These are phyloP conservation scores for Venturia carpophila DNA, from an alignment of 2,329 filamentous ascomycete species.

Conservation along the genomic window DNA sequence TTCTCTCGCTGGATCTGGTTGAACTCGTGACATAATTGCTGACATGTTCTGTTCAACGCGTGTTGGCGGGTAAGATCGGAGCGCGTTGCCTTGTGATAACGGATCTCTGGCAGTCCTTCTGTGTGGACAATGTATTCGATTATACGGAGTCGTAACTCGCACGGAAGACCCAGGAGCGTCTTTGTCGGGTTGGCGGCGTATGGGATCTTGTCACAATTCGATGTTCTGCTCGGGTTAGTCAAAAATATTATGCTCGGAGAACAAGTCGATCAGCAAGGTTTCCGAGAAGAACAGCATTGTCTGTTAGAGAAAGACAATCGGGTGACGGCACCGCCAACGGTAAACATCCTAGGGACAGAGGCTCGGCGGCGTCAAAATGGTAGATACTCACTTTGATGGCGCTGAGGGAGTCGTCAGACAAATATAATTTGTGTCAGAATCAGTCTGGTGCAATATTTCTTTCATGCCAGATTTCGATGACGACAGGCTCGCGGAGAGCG, in stretches of 20 bases:
- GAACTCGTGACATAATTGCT: not conserved
- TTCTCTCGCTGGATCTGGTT: conserved; percentile 6
- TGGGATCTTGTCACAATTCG: not conserved
- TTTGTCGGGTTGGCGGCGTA: not conserved
- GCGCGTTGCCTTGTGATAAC: not conserved
- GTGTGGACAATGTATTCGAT: conserved; percentile 7
- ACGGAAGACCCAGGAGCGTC: not conserved
- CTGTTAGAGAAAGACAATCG: not conserved
- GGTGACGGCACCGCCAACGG: not conserved
- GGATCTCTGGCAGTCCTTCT: not conserved
- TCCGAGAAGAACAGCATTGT: not conserved
- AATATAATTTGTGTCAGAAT: not conserved
- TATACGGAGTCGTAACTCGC: not conserved
- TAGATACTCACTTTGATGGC: not conserved
- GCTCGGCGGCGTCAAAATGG: not conserved
- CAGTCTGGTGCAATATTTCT: not conserved
- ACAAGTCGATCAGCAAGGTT: not conserved
- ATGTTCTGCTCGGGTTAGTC: not conserved
- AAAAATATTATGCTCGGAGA: not conserved
- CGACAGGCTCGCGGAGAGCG: conserved; percentile 1
- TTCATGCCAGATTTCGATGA: not conserved
- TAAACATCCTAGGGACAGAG: not conserved
- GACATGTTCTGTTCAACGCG: not conserved
- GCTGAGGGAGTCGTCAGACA: not conserved
- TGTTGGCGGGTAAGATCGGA: not conserved